Evolutionary conservation across 2,329 filamentous ascomycete genomes (phyloP).

Genomic region (Colletotrichum viniferum): DNA sequence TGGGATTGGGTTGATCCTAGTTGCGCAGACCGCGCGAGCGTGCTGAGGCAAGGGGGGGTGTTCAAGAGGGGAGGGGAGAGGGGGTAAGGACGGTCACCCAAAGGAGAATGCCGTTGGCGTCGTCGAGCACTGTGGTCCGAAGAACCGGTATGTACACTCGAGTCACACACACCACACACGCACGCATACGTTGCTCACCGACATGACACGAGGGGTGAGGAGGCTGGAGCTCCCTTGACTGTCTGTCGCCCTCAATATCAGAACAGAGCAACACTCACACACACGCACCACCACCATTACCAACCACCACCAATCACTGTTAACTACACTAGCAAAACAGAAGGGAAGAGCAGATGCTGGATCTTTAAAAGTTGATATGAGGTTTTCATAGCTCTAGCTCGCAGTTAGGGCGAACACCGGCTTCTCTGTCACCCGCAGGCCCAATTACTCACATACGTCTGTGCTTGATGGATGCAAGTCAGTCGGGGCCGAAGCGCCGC

Average conservation of each 20-base stretch:
- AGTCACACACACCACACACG: background rate
- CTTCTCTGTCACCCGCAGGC: background rate
- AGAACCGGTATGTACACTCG: conserved; percentile 5
- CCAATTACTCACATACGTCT: conserved; percentile 13
- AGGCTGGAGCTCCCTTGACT: background rate
- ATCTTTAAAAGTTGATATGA: background rate
- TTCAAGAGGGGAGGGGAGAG: background rate
- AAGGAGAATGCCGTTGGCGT: background rate
- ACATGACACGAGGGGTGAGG: background rate
- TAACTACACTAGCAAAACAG: background rate
- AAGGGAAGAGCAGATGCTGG: background rate
- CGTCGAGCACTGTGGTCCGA: conserved; percentile 12
- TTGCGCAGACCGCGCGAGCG: background rate
- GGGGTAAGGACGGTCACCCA: background rate
- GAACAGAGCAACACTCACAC: background rate
- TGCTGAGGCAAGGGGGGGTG: background rate
- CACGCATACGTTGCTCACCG: background rate
- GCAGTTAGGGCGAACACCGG: background rate
- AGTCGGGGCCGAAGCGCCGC: background rate
- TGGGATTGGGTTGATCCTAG: conserved; percentile 14
- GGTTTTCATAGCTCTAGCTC: background rate
- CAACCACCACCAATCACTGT: background rate
- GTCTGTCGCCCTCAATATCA: background rate
- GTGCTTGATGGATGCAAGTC: conserved; percentile 15
- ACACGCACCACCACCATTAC: background rate